phyloP scores from a whole-genome alignment of 495 filamentous ascomycete genomes.

The Aspergillus avenaceus region DNA sequence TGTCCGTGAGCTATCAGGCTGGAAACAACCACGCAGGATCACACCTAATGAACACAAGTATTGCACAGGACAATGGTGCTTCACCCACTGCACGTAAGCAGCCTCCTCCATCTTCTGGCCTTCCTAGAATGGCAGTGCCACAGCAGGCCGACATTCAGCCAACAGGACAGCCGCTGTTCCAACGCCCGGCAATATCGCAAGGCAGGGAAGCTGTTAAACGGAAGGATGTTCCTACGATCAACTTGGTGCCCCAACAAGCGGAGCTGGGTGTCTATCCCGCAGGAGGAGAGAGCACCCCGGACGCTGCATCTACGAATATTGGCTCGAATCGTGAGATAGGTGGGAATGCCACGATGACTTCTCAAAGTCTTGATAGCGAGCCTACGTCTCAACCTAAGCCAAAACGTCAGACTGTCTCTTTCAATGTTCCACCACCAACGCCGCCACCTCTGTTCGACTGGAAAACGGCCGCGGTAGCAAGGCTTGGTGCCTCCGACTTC shows the following conservation, averaged over 20 bases:
- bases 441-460: constrained; percentile 44
- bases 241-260: neutral
- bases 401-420: constrained; percentile 42
- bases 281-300: neutral
- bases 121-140: neutral
- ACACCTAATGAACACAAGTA: constrained; percentile 14
- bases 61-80: constrained; percentile 4
- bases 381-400: constrained; percentile 27
- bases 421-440: constrained; percentile 45
- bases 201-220: neutral
- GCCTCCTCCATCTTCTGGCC: neutral
- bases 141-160: neutral
- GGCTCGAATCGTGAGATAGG: constrained; percentile 12
- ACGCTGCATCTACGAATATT: neutral
- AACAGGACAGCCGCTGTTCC: neutral
- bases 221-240: neutral
- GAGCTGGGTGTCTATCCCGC: neutral
- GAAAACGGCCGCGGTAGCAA: constrained; percentile 34
- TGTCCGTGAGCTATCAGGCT: constrained; percentile 24
- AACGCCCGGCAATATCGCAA: neutral
- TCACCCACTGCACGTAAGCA: neutral
- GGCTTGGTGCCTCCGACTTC: constrained; percentile 33
- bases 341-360: constrained; percentile 13
- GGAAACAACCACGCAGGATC: constrained; percentile 6
- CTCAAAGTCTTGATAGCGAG: constrained; percentile 17